These are phyloP conservation scores for Hypocreales sp. DNA, from an alignment of 2,329 filamentous ascomycete species.

Conservation along the genomic window DNA sequence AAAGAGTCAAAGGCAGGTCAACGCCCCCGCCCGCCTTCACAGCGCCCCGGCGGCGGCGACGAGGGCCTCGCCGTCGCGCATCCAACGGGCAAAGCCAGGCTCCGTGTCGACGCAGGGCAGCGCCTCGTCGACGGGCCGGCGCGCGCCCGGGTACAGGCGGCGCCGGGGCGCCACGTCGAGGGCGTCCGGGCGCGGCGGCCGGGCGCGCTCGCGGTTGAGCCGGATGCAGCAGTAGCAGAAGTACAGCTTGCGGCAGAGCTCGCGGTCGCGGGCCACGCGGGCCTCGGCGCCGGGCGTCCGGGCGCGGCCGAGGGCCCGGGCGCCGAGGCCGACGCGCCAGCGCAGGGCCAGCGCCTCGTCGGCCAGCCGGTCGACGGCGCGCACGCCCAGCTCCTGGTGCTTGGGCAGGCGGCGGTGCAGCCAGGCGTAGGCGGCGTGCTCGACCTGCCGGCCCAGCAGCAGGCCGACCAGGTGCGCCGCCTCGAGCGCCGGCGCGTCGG, in stretches of 20 bases:
- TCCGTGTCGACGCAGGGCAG: not conserved
- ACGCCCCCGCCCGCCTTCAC: no score
- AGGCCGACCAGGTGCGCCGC: not conserved
- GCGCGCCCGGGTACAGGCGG: no score
- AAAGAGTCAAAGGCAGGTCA: no score
- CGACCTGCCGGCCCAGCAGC: not conserved
- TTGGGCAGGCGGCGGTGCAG: not conserved
- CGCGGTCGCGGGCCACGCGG: not conserved
- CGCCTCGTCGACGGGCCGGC: not conserved
- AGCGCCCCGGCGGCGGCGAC: not conserved
- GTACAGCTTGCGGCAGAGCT: slow-evolving; percentile 1
- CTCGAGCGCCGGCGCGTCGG: not conserved
- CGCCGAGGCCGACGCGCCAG: not conserved
- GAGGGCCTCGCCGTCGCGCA: not conserved
- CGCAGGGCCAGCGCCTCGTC: not conserved
- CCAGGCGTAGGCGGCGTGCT: not conserved
- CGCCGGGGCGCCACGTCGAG: no score
- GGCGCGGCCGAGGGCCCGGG: not conserved
- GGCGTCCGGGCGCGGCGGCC: no score
- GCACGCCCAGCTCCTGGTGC: not conserved
- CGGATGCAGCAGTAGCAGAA: slow-evolving; percentile 1
- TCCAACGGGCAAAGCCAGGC: slow-evolving; percentile 1
- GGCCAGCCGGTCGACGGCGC: not conserved
- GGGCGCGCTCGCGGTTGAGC: no score
- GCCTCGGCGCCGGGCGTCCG: not conserved